These are phyloP conservation scores for Tremella fuciformis DNA, from an alignment of 768 basidiomycete species.

Conservation along the genomic window DNA sequence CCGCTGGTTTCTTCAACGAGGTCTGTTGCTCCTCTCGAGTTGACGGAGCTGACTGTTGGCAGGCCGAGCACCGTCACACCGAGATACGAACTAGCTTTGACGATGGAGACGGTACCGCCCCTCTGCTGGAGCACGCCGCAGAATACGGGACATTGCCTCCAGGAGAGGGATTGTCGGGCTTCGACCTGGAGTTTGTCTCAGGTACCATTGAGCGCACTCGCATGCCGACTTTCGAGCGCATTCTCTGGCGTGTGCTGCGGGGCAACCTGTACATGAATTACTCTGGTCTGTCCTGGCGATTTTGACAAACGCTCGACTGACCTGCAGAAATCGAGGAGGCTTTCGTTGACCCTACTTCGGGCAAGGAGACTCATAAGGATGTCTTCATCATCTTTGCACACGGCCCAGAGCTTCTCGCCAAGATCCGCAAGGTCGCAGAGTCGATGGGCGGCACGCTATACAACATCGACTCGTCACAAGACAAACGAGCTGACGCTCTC, in stretches of 20 bases:
- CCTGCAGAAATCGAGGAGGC: slow-evolving; percentile 76
- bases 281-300: slow-evolving; percentile 37
- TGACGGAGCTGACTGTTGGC: slow-evolving; percentile 2
- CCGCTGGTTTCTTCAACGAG: slow-evolving; percentile 91
- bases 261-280: slow-evolving; percentile 98
- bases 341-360: slow-evolving; percentile 81
- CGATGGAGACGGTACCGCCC: slow-evolving; percentile 67
- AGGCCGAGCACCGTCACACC: slow-evolving; percentile 74
- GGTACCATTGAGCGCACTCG: slow-evolving; percentile 93
- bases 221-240: slow-evolving; percentile 89
- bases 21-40: slow-evolving; percentile 53
- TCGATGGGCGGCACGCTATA: slow-evolving; percentile 98
- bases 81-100: slow-evolving; percentile 88
- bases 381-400: slow-evolving; percentile 99
- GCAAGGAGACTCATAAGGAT: slow-evolving; percentile 85
- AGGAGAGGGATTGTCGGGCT: slow-evolving; percentile 49
- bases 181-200: slow-evolving; percentile 96
- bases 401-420: slow-evolving; percentile 82
- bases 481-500: slow-evolving; percentile 85
- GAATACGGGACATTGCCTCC: slow-evolving; percentile 56
- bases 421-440: slow-evolving; percentile 96
- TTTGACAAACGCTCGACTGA: slow-evolving; percentile 10
- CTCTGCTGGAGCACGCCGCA: slow-evolving; percentile 79
- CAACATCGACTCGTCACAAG: slow-evolving; percentile 89
- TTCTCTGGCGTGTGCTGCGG: slow-evolving; percentile 94